Conservation (phyloP, 768 basidiomycete species). For the Auriscalpium microsporum region DNA sequence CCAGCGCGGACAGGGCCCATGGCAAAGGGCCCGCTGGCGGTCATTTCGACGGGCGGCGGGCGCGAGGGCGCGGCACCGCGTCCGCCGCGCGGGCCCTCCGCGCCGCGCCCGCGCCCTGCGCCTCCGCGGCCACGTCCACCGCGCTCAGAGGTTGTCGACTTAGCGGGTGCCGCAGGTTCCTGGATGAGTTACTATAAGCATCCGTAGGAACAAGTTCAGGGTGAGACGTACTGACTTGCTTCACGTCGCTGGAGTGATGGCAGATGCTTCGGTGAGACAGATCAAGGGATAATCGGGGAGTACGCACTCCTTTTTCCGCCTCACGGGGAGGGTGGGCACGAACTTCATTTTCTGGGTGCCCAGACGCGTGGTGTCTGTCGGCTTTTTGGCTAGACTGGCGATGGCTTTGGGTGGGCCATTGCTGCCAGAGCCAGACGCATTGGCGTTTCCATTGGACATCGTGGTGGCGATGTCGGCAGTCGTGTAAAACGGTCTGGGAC, state of each 20-base stretch:
- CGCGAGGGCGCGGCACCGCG: constrained; percentile 28
- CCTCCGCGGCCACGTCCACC: constrained; percentile 35
- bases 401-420: constrained; percentile 51
- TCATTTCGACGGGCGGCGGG: constrained; percentile 60
- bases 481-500: neutral
- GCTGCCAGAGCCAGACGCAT: constrained; percentile 11
- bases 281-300: constrained; percentile 9
- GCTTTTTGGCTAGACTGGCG: constrained; percentile 65
- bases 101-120: constrained; percentile 32
- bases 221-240: constrained; percentile 30
- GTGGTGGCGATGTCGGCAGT: neutral
- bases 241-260: constrained; percentile 42
- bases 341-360: constrained; percentile 76
- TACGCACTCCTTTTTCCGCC: constrained; percentile 74
- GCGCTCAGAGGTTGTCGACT: constrained; percentile 32
- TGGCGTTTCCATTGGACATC: constrained; percentile 5
- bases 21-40: constrained; percentile 80
- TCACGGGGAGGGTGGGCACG: constrained; percentile 64
- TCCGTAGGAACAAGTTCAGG: neutral
- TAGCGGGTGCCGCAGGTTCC: constrained; percentile 36
- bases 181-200: constrained; percentile 17
- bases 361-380: constrained; percentile 60
- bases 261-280: constrained; percentile 13
- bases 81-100: constrained; percentile 39
- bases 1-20: constrained; percentile 74